Evolutionary conservation across 1,139 yeast species (phyloP), one percentile per base, ranked within the genome.

Genomic region (Debaryomyces singareniensis): DNA sequence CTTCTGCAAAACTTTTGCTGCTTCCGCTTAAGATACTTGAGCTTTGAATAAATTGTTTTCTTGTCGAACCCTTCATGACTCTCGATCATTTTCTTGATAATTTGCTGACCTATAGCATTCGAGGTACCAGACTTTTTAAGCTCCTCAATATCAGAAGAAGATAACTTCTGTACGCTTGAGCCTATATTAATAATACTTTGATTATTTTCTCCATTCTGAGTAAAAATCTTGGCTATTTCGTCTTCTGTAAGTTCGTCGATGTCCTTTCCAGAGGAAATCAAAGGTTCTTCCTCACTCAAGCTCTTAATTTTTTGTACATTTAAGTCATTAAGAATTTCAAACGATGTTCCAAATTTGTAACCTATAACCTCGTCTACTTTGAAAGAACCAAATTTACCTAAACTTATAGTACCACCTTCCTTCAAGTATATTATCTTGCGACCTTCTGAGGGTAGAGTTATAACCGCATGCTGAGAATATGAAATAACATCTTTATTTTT

Each of bases 331-430:
- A 68, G 50, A 25, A 91, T 82, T 51, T 91, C 97, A 56, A 91
- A 91, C 0, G 95, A 77, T 44, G 83, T 89, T 1, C 98, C 98
- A 44, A 75, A 81, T 4, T 91, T 83, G 45, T 68, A 79, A 2
- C 96, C 96, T 22, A 91, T 50, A 11, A 91, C 71, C 33, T 76
- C 81, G 42, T 79, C 74, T 4, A 82, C 86, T 26, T 70, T 62
- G 53, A 93, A 91, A 2, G 79, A 63, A 5, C 98, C 99, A 55
- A 91, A 93, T 53, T 91, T 91, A 2, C 98, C 98, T 40, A 93
- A 61, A 34, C 76, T 75, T 11, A 91, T 67, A 5, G 71, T 52
- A 0, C 79, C 75, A 21, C 73, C 77, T 2, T 73, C 68, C 29
- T 65, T 69, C 35, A 87, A 58, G 43, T 79, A 76, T 13, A 82